Base-by-base conservation (phyloP, 2,329 filamentous ascomycete species). In the Aspergillus sp. region DNA sequence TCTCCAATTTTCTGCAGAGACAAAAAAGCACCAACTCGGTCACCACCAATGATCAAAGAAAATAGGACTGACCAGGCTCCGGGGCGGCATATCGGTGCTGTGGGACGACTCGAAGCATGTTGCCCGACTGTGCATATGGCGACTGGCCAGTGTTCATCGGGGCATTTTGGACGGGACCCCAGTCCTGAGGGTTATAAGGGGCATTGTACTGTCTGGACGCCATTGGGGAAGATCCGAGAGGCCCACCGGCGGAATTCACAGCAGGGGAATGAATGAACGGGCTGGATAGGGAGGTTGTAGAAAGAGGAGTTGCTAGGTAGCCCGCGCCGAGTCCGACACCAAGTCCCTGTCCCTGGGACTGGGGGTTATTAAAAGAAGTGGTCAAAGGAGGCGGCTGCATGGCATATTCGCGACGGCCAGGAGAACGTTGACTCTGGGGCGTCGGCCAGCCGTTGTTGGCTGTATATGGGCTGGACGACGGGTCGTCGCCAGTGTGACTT, bases 121-220 rank as follows among this genome's bases (percentile, higher is more conserved):
- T 68, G 48, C 64, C 69, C 37, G 63, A 54, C 49, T 69, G 71
- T 12, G 65, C 51, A 68, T 72, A 72, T 34, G 64, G 51, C 42
- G 67, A 56, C 51, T 71, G 67, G 33, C 66, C 66, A 41, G 60
- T 51, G 37, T 64, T 64, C 42, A 67, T 57, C 20, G 70, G 64
- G 19, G 56, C 58, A 55, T 67, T 67, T 17, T 70, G 69, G 44
- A 77, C 72, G 19, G 75, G 74, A 1, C 74, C 77, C 79, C 79
- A 81, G 69, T 80, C 76, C 59, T 77, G 77, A 37, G 79, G 79
- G 61, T 81, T 79, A 60, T 81, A 81, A 8, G 76, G 73, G 22
- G 75, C 71, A 65, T 68, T 79, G 61, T 78, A 80, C 46, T 75
- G 70, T 61, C 79, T 74, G 46, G 72, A 70, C n/a, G 75, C 68